phyloP scores from a whole-genome alignment of 2,329 filamentous ascomycete genomes.

The Fusarium acutatum region DNA sequence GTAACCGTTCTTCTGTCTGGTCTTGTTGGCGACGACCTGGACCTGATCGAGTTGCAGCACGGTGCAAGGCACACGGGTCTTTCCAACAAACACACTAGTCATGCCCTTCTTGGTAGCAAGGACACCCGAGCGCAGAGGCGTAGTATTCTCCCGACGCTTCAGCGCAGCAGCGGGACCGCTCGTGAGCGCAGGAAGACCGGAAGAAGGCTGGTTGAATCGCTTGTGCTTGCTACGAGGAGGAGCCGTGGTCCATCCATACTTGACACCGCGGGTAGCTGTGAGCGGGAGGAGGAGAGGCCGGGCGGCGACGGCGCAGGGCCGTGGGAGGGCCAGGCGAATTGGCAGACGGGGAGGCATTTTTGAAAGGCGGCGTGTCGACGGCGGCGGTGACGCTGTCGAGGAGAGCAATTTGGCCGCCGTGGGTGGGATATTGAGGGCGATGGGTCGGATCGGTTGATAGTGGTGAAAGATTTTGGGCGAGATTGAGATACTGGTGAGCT shows the following conservation, averaged over 20 bases:
- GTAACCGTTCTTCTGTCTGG: slow-evolving; percentile 82
- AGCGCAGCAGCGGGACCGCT: slow-evolving; percentile 69
- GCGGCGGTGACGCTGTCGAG: slow-evolving; percentile 10
- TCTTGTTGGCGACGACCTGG: slow-evolving; percentile 89
- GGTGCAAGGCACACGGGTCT: slow-evolving; percentile 83
- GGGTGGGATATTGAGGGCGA: slow-evolving; percentile 9
- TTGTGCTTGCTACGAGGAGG: slow-evolving; percentile 60
- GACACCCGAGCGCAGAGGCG: slow-evolving; percentile 78
- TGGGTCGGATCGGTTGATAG: slow-evolving; percentile 16
- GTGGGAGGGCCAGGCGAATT: slow-evolving; percentile 54
- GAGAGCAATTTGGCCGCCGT: slow-evolving; percentile 23
- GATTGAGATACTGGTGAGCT: slow-evolving; percentile 26
- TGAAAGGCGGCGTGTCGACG: slow-evolving; percentile 6
- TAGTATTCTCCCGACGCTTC: slow-evolving; percentile 64
- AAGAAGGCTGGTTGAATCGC: slow-evolving; percentile 67
- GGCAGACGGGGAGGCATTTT: slow-evolving; percentile 58
- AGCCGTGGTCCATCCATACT: slow-evolving; percentile 69
- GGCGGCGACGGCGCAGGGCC: slow-evolving; percentile 46
- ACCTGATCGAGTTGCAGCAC: slow-evolving; percentile 93
- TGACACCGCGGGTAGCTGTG: slow-evolving; percentile 59
- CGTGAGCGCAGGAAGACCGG: slow-evolving; percentile 65
- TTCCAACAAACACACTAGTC: slow-evolving; percentile 87
- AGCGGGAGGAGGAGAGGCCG: slow-evolving; percentile 56
- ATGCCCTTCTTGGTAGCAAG: slow-evolving; percentile 95
- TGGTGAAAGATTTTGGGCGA: slow-evolving; percentile 38